phyloP scores from a whole-genome alignment of 2,329 filamentous ascomycete genomes.

The Rhynchosporium agropyri region DNA sequence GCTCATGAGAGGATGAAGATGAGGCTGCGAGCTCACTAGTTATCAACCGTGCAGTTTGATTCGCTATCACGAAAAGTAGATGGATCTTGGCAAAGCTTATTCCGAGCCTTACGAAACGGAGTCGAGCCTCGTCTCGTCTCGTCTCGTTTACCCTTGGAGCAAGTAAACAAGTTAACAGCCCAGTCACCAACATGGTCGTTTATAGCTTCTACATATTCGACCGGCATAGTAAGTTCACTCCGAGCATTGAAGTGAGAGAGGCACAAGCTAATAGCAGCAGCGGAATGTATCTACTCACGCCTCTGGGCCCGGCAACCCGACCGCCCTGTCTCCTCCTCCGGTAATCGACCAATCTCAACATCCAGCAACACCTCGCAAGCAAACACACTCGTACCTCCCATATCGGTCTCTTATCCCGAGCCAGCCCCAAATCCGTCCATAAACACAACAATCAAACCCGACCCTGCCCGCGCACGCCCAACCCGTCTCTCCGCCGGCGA shows the following conservation, averaged over 20 bases:
- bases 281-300: conserved; percentile 95
- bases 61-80: conserved; percentile 8
- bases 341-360: conserved; percentile 51
- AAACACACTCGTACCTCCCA: conserved; percentile 15
- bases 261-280: conserved; percentile 50
- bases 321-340: conserved; percentile 39
- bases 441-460: conserved; percentile 44
- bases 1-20: conserved; percentile 7
- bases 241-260: neutral
- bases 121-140: conserved; percentile 13
- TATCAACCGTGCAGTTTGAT: neutral
- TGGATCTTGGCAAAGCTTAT: conserved; percentile 31
- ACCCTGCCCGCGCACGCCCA: conserved; percentile 40
- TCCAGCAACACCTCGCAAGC: conserved; percentile 43
- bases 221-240: conserved; percentile 75
- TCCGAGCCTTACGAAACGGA: conserved; percentile 10
- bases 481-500: conserved; percentile 58
- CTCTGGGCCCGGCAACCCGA: conserved; percentile 62
- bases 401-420: neutral
- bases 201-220: conserved; percentile 99
- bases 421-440: conserved; percentile 29
- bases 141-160: conserved; percentile 8
- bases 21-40: conserved; percentile 19
- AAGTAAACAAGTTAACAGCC: neutral
- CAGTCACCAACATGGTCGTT: conserved; percentile 69